Evolutionary conservation across 2,329 filamentous ascomycete genomes (phyloP).

Genomic region (Fusarium begoniae): DNA sequence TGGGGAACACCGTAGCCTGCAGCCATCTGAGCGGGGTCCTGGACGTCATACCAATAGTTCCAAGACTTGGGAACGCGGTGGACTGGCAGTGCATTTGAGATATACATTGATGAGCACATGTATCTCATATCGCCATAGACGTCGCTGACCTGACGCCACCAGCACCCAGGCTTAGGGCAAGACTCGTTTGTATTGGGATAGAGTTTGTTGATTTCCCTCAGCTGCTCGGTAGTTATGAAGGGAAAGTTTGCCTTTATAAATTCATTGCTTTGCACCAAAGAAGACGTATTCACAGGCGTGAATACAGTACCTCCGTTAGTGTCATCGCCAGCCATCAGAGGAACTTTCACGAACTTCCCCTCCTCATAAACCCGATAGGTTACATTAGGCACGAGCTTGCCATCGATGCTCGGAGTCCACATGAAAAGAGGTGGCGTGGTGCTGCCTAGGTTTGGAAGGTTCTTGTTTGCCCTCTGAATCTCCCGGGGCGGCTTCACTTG

Average conservation of each 20-base stretch:
- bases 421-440: slow-evolving; percentile 56
- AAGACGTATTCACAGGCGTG: slow-evolving; percentile 44
- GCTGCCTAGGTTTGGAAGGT: slow-evolving; percentile 46
- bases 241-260: slow-evolving; percentile 50
- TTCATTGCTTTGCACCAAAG: slow-evolving; percentile 44
- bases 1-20: slow-evolving; percentile 72
- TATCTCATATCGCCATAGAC: slow-evolving; percentile 49
- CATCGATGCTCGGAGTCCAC: slow-evolving; percentile 65
- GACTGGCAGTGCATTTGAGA: slow-evolving; percentile 42
- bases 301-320: slow-evolving; percentile 52
- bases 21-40: slow-evolving; percentile 62
- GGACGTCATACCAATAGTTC: slow-evolving; percentile 76
- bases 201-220: slow-evolving; percentile 46
- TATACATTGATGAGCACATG: slow-evolving; percentile 48
- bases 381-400: slow-evolving; percentile 59
- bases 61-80: slow-evolving; percentile 58
- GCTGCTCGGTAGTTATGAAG: slow-evolving; percentile 43
- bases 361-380: slow-evolving; percentile 59
- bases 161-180: slow-evolving; percentile 46
- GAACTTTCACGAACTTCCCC: slow-evolving; percentile 63
- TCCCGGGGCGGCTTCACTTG: slow-evolving; percentile 52
- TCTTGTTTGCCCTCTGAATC: slow-evolving; percentile 54
- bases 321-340: slow-evolving; percentile 58
- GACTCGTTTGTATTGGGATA: slow-evolving; percentile 50
- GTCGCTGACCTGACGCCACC: slow-evolving; percentile 51